Conservation (phyloP, 768 basidiomycete genomes). For the Amanita thiersii region DNA sequence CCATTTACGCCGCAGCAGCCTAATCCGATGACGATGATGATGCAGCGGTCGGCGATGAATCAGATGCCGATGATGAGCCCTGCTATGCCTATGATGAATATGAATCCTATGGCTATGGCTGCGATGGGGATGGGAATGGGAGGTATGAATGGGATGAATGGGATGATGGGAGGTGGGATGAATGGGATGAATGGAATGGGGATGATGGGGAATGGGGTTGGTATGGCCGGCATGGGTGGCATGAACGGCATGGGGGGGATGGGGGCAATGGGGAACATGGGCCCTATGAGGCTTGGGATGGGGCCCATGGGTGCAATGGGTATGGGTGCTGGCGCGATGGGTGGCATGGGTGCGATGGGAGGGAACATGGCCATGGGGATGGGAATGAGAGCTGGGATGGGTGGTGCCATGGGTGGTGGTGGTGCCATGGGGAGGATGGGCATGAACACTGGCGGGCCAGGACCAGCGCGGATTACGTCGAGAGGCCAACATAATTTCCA, state of each 20-base stretch:
- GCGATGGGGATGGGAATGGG: constrained; percentile 36
- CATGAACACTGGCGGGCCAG: constrained; percentile 25
- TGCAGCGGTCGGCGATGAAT: constrained; percentile 43
- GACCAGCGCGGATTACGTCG: constrained; percentile 38
- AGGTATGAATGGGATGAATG: constrained; percentile 23
- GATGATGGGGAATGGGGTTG: constrained; percentile 20
- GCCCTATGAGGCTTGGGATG: constrained; percentile 27
- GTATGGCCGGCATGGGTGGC: constrained; percentile 16
- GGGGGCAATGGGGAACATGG: constrained; percentile 30
- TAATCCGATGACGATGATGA: constrained; percentile 48
- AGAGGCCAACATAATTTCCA: constrained; percentile 57
- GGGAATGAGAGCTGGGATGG: constrained; percentile 16
- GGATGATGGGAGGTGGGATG: constrained; percentile 18
- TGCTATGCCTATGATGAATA: constrained; percentile 28
- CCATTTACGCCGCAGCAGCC: constrained; percentile 26
- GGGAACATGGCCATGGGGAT: constrained; percentile 13
- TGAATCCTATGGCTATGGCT: constrained; percentile 44
- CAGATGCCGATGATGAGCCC: constrained; percentile 36
- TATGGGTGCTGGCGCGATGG: constrained; percentile 14
- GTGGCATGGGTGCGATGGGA: constrained; percentile 16
- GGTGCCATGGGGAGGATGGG: constrained; percentile 10
- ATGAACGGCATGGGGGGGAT: constrained; percentile 22
- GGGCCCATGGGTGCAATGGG: constrained; percentile 20
- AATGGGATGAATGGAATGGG: constrained; percentile 16
- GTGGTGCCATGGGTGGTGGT: constrained; percentile 13